Evolutionary conservation across 2,329 filamentous ascomycete genomes (phyloP).

Genomic region (Cladosporium colombiae): DNA sequence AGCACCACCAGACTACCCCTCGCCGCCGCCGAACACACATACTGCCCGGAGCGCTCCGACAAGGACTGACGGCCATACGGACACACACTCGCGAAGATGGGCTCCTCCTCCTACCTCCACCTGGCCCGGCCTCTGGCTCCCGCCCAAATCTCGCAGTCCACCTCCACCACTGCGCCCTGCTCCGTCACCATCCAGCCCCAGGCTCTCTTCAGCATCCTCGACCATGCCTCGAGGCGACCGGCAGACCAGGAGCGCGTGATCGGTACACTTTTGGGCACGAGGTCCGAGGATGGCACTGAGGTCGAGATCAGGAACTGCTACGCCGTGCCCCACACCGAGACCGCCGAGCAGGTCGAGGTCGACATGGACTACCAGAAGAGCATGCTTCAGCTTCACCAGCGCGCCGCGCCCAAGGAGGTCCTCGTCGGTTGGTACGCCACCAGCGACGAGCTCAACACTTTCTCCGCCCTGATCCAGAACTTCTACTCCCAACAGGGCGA

Average conservation of each 20-base stretch:
- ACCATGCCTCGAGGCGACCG: slow-evolving; percentile 91
- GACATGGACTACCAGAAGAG: slow-evolving; percentile 99
- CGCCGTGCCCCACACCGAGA: slow-evolving; percentile 97
- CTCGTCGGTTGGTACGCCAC: slow-evolving; percentile 99
- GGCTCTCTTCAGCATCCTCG: slow-evolving; percentile 69
- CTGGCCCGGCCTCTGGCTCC: slow-evolving; percentile 89
- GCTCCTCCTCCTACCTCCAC: slow-evolving; percentile 81
- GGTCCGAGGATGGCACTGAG: slow-evolving; percentile 95
- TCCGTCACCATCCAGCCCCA: slow-evolving; percentile 94
- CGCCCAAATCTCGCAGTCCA: slow-evolving; percentile 71
- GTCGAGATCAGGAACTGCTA: slow-evolving; percentile 96
- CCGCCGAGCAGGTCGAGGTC: slow-evolving; percentile 97
- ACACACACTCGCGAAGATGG: slow-evolving; percentile 32
- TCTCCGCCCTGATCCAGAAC: slow-evolving; percentile 98
- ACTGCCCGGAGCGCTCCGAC: slow-evolving; percentile 24
- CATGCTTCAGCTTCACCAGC: slow-evolving; percentile 93
- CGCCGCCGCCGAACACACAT: slow-evolving; percentile 15
- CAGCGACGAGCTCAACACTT: slow-evolving; percentile 93
- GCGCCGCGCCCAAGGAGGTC: slow-evolving; percentile 89
- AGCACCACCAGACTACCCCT: slow-evolving; percentile 13
- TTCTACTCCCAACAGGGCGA: slow-evolving; percentile 98
- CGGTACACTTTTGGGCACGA: slow-evolving; percentile 87
- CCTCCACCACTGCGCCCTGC: slow-evolving; percentile 81
- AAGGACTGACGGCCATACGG: slow-evolving; percentile 18
- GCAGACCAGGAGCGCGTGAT: slow-evolving; percentile 94